Base-by-base conservation (phyloP, 345 rosid species). In the Xanthoceras sorbifolium region DNA sequence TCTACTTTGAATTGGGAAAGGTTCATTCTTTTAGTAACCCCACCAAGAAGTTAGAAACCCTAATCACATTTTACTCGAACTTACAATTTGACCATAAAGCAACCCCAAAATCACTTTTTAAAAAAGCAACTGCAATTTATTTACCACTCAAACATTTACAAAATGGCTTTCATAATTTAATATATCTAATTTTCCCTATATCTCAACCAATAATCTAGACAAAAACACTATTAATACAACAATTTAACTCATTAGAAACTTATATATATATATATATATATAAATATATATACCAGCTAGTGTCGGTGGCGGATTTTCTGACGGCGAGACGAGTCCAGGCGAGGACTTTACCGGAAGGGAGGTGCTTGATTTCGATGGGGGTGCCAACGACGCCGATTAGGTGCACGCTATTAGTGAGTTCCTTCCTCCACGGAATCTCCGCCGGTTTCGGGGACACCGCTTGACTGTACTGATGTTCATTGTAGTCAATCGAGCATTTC, bases 281-380 rank as follows among this genome's bases (percentile, higher is more conserved):
- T 50, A 50, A 7, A 3, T 9, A 20, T 14, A 4, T 12, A 69
- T 81, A 88, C 94, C 92, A 90, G 71, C 79, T 52, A 71, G 89
- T 80, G 3, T 88, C 88, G 3, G 87, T 79, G 79, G 88, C 67
- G 59, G 90, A 85, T 78, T 85, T 87, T 77, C 72, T 79, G 67
- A 90, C 83, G 46, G 81, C 89, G 18, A 88, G 87, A 38, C 88
- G 86, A 15, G 94, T 87, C 91, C 91, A 84, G 18, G 90, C 92
- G 52, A 90, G 76, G 65, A 80, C 84, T 78, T 88, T 90, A 1
- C 89, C 90, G 23, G 89, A 88, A 36, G 92, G 79, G 12, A 90
- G 82, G 70, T 86, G 79, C 80, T 81, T 87, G 78, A 85, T 83
- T 77, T 90, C 92, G 5, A 90, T 85, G 12, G 89, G 77, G 26